Evolutionary conservation across 129 eudicot genomes (phyloP).

Genomic region (Flaveria ramosissima): DNA sequence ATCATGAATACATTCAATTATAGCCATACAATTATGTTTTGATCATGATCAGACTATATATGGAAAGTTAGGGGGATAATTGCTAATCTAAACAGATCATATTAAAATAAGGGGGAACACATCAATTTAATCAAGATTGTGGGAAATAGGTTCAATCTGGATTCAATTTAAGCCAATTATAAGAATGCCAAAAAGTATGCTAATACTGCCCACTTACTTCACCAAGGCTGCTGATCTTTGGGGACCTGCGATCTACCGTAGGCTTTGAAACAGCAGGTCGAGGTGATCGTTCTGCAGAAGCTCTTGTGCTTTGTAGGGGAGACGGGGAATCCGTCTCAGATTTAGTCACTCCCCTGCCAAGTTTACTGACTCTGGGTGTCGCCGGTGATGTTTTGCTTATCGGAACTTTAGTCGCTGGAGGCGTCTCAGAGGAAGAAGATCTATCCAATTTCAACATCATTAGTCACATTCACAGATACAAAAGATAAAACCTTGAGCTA

Average conservation of each 20-base stretch:
- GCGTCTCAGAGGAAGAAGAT: constrained; percentile 42
- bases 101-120: too few species aligned
- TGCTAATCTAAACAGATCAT: too few species aligned
- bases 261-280: constrained; percentile 69
- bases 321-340: constrained; percentile 66
- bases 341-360: constrained; percentile 51
- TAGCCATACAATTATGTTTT: not conserved
- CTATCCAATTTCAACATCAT: constrained; percentile 36
- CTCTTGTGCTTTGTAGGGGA: constrained; percentile 56
- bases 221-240: constrained; percentile 60
- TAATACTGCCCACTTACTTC: constrained; percentile 56
- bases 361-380: constrained; percentile 60
- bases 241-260: constrained; percentile 51
- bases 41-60: not conserved
- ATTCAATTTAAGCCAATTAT: too few species aligned
- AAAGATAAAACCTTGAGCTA: not conserved
- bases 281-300: constrained; percentile 71
- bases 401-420: constrained; percentile 46
- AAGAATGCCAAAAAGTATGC: too few species aligned
- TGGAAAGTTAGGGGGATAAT: not conserved
- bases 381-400: constrained; percentile 61
- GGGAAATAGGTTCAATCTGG: too few species aligned
- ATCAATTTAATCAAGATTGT: too few species aligned
- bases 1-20: not conserved
- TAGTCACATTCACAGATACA: constrained; percentile 14